A percentile compares a stretch with the other conserved stretches of the same genome.
These are phyloP conservation scores for Pyronema omphalodes DNA, from an alignment of 495 filamentous ascomycete genomes.

Conservation along the genomic window DNA sequence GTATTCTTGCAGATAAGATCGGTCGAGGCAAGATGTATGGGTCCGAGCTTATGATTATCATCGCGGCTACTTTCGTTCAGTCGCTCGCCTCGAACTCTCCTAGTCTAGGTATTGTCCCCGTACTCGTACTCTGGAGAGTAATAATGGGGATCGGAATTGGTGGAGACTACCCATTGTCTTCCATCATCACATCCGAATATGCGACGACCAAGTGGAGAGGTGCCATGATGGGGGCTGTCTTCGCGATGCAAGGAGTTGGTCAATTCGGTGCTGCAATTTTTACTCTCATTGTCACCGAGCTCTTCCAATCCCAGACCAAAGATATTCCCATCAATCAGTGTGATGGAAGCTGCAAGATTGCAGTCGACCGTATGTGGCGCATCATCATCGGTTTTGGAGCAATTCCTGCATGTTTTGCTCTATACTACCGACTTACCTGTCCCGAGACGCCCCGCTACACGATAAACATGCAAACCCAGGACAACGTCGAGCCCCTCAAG, in stretches of 20 bases:
- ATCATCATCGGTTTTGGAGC: slow-evolving; percentile 63
- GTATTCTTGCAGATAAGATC: slow-evolving; percentile 58
- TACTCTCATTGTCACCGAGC: slow-evolving; percentile 47
- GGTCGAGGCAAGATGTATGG: slow-evolving; percentile 78
- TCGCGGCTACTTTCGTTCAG: slow-evolving; percentile 65
- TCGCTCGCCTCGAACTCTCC: slow-evolving; percentile 46
- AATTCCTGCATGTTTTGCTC: slow-evolving; percentile 55
- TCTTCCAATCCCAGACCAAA: slow-evolving; percentile 48
- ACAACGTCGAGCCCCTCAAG: slow-evolving; percentile 43
- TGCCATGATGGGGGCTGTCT: slow-evolving; percentile 76
- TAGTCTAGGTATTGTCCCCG: slow-evolving; percentile 49
- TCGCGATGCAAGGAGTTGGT: slow-evolving; percentile 72
- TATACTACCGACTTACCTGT: slow-evolving; percentile 78
- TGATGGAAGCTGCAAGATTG: slow-evolving; percentile 40
- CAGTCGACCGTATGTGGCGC: slow-evolving; percentile 71
- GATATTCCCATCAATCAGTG: slow-evolving; percentile 33
- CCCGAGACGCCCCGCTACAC: slow-evolving; percentile 63
- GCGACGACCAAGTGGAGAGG: slow-evolving; percentile 71
- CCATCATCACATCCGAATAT: slow-evolving; percentile 70
- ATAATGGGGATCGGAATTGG: slow-evolving; percentile 67
- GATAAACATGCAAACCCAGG: slow-evolving; percentile 60
- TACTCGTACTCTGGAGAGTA: slow-evolving; percentile 79
- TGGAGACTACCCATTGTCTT: slow-evolving; percentile 74
- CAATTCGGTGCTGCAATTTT: slow-evolving; percentile 53
- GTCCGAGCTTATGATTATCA: slow-evolving; percentile 73